Conservation (phyloP, 2,329 filamentous ascomycete species). For the Paramyrothecium roridum region DNA sequence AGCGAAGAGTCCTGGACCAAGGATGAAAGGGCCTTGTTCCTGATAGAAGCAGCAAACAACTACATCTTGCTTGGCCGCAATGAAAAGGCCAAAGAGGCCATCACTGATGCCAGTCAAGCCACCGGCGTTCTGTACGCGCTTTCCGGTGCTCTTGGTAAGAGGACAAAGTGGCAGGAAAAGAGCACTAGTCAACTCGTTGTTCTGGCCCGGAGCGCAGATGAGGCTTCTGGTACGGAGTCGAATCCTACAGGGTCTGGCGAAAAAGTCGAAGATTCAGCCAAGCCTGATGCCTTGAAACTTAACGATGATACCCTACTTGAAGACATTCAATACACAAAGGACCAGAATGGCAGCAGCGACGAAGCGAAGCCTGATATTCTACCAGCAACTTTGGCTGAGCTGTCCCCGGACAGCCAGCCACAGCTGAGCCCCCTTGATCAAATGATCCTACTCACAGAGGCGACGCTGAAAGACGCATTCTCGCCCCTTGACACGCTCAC, state of each 20-base stretch:
- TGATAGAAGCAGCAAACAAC: conserved; percentile 79
- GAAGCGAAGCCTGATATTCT: conserved; percentile 38
- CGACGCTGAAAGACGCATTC: conserved; percentile 83
- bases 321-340: conserved; percentile 72
- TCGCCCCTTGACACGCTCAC: conserved; percentile 82
- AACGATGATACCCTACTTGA: conserved; percentile 95
- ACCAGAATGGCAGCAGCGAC: conserved; percentile 34
- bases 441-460: conserved; percentile 83
- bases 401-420: conserved; percentile 80
- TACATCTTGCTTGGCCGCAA: conserved; percentile 84
- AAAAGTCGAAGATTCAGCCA: conserved; percentile 20
- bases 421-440: conserved; percentile 81
- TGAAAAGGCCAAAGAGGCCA: conserved; percentile 65
- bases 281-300: conserved; percentile 69
- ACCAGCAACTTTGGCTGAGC: conserved; percentile 55
- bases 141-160: conserved; percentile 82
- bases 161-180: conserved; percentile 76
- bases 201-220: conserved; percentile 68
- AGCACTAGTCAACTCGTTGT: conserved; percentile 88
- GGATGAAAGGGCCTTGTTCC: conserved; percentile 62
- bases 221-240: conserved; percentile 10
- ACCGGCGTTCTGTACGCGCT: conserved; percentile 78
- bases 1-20: conserved; percentile 32
- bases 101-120: conserved; percentile 63
- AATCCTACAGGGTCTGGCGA: conserved; percentile 7